Conservation (phyloP, 768 basidiomycete genomes). For the Suillus fuscotomentosus region DNA sequence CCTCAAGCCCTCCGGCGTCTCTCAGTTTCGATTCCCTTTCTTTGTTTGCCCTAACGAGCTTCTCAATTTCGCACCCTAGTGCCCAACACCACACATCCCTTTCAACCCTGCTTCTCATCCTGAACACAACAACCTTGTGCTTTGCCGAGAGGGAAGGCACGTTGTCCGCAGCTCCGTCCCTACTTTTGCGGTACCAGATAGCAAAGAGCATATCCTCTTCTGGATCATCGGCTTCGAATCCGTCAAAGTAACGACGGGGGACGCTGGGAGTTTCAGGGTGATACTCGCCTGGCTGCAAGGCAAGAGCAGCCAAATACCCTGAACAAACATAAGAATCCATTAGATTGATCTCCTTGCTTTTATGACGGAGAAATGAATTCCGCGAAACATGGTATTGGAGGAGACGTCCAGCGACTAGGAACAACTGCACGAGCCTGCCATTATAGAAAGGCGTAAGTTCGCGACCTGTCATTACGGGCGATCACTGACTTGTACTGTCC, state of each 20-base stretch:
- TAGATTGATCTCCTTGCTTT: constrained; percentile 55
- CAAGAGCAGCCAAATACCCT: constrained; percentile 76
- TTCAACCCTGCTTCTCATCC: constrained; percentile 81
- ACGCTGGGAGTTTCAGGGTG: constrained; percentile 46
- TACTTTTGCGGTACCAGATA: constrained; percentile 61
- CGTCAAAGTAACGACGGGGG: constrained; percentile 84
- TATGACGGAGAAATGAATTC: constrained; percentile 54
- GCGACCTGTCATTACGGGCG: neutral
- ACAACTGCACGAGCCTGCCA: constrained; percentile 63
- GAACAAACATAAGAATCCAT: constrained; percentile 82
- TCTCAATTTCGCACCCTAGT: constrained; percentile 87
- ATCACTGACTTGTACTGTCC: constrained; percentile 75
- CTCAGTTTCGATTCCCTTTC: constrained; percentile 67
- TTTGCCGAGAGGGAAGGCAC: constrained; percentile 57
- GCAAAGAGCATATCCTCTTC: constrained; percentile 89
- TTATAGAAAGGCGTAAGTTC: neutral
- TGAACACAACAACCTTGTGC: constrained; percentile 62
- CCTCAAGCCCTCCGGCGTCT: constrained; percentile 58
- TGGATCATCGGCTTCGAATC: constrained; percentile 82
- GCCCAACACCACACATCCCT: constrained; percentile 96
- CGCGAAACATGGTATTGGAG: constrained; percentile 68
- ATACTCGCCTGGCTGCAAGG: constrained; percentile 64
- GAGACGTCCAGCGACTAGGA: constrained; percentile 75
- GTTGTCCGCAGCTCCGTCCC: constrained; percentile 15
- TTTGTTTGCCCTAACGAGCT: constrained; percentile 57